These are phyloP conservation scores for Phytophthora colocasiae DNA, from an alignment of 352 stramenopile genomes.

Conservation along the genomic window DNA sequence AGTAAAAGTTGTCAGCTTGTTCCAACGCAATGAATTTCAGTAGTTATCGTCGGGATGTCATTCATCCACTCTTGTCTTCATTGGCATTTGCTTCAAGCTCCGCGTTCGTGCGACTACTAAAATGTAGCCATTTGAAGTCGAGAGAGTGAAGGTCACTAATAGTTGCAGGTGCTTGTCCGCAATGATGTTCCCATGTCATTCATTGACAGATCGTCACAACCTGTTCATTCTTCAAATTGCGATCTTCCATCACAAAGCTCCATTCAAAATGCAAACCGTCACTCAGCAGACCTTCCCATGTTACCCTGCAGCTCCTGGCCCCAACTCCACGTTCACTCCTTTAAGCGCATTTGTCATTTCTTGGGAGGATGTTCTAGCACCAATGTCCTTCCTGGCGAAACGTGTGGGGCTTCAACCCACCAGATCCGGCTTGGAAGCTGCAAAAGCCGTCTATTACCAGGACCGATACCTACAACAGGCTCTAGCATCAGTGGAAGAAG, in stretches of 20 bases:
- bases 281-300: conserved; percentile 15
- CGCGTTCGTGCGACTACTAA: conserved; percentile 21
- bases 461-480: conserved; percentile 65
- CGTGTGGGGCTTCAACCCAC: conserved; percentile 54
- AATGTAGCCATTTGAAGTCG: conserved; percentile 10
- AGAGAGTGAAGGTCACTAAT: conserved; percentile 33
- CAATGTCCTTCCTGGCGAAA: conserved; percentile 48
- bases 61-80: no score
- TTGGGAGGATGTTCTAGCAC: conserved; percentile 68
- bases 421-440: conserved; percentile 39
- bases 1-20: no score
- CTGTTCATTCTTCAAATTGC: conserved; percentile 25
- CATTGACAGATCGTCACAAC: neutral
- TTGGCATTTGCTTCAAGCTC: no score
- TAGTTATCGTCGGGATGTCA: no score
- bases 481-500: conserved; percentile 57
- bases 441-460: conserved; percentile 32
- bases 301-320: conserved; percentile 15
- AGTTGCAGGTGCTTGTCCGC: conserved; percentile 19
- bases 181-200: no score
- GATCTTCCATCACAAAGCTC: neutral
- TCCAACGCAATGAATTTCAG: no score
- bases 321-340: neutral
- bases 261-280: conserved; percentile 14
- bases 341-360: conserved; percentile 50